A percentile compares a stretch with the other conserved stretches of the same genome.
phyloP scores from a whole-genome alignment of 2,329 filamentous ascomycete species.

The Alternaria rosae region DNA sequence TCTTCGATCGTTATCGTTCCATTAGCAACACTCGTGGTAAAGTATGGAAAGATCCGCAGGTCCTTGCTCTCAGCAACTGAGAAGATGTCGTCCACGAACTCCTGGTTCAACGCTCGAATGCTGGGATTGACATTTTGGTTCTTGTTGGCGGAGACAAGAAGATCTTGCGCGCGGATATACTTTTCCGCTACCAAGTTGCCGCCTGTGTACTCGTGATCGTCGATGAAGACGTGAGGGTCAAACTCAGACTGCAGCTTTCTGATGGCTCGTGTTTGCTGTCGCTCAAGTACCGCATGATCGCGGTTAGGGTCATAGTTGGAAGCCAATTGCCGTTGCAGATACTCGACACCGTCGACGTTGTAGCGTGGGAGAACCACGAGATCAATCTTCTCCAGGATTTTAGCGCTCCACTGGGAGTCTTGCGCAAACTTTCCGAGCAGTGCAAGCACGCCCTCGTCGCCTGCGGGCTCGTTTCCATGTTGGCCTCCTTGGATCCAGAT shows the following conservation, averaged over 20 bases:
- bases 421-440: conserved; percentile 38
- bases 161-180: conserved; percentile 36
- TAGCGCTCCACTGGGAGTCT: conserved; percentile 29
- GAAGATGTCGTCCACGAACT: conserved; percentile 32
- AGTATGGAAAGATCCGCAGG: conserved; percentile 36
- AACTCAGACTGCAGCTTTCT: conserved; percentile 28
- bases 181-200: conserved; percentile 11
- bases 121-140: conserved; percentile 37
- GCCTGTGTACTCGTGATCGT: conserved; percentile 39
- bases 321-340: conserved; percentile 30
- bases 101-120: conserved; percentile 38
- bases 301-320: conserved; percentile 39
- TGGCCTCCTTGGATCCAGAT: conserved; percentile 41
- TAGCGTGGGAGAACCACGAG: conserved; percentile 36
- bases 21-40: conserved; percentile 25
- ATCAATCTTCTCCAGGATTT: conserved; percentile 32
- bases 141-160: conserved; percentile 38
- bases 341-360: conserved; percentile 39
- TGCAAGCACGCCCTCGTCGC: conserved; percentile 37
- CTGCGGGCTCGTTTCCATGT: conserved; percentile 43
- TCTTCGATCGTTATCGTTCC: conserved; percentile 32
- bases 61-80: conserved; percentile 4
- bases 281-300: conserved; percentile 36
- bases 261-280: conserved; percentile 36
- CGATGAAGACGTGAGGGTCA: conserved; percentile 36